Percentiles rank a stretch among this genome's conserved stretches.
phyloP scores from a whole-genome alignment of 164 flowering plant species.

The Berberis vulgaris region DNA sequence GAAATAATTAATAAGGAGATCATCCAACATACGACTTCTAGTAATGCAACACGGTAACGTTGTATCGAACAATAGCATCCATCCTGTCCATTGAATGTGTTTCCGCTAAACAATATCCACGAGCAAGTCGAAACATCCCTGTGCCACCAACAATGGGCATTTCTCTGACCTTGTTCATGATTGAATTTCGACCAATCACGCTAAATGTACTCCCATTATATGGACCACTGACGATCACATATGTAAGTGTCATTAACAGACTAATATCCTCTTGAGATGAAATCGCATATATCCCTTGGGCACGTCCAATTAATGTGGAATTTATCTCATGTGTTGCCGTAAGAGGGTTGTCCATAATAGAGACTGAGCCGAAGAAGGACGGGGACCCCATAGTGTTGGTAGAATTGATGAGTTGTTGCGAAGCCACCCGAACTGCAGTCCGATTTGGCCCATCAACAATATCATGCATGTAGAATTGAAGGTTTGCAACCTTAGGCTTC shows the following conservation, averaged over 20 bases:
- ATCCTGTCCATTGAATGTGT: conserved; percentile 11
- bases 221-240: conserved; percentile 13
- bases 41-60: conserved; percentile 18
- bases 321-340: conserved; percentile 16
- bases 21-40: background rate
- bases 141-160: conserved; percentile 44
- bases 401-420: conserved; percentile 5
- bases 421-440: conserved; percentile 23
- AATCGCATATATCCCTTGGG: conserved; percentile 29
- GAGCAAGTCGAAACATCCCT: conserved; percentile 30
- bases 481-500: conserved; percentile 10
- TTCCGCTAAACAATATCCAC: conserved; percentile 26
- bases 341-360: conserved; percentile 25
- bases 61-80: conserved; percentile 27
- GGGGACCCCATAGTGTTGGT: conserved; percentile 12
- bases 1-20: background rate
- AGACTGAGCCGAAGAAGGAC: conserved; percentile 19
- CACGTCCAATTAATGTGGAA: conserved; percentile 25
- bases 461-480: conserved; percentile 34
- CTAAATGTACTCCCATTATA: conserved; percentile 36
- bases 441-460: conserved; percentile 19
- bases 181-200: conserved; percentile 30
- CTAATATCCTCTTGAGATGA: conserved; percentile 22
- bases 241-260: conserved; percentile 23
- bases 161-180: conserved; percentile 24